Evolutionary conservation across 352 stramenopile genomes (phyloP).

Genomic region (Lagenidium giganteum): DNA sequence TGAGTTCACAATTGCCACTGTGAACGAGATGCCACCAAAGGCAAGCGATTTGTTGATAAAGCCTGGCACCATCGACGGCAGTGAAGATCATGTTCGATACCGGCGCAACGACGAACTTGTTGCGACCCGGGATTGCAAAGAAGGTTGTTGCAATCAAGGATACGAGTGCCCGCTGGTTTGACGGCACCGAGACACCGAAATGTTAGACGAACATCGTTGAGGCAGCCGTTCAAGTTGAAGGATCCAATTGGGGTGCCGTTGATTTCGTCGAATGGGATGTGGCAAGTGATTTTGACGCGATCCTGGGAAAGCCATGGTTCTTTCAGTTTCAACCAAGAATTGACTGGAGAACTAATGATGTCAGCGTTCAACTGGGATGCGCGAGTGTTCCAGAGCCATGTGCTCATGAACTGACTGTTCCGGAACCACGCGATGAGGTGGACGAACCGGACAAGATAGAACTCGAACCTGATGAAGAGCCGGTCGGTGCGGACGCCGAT

Average conservation of each 20-base stretch:
- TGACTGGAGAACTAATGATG: slow-evolving; percentile 13
- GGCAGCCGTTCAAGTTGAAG: neutral
- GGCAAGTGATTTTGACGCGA: slow-evolving; percentile 7
- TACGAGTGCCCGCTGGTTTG: slow-evolving; percentile 1
- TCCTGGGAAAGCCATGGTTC: slow-evolving; percentile 15
- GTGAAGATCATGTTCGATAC: slow-evolving; percentile 6
- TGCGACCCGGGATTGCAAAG: slow-evolving; percentile 3
- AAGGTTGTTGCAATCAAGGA: neutral
- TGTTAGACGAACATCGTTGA: neutral
- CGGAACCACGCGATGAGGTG: neutral
- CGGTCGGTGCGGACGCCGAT: too few species aligned
- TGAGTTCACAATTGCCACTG: too few species aligned
- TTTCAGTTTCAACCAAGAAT: slow-evolving; percentile 8
- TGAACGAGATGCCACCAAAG: too few species aligned
- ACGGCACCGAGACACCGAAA: neutral
- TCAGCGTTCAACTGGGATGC: too few species aligned
- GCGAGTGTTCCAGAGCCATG: too few species aligned
- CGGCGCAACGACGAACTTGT: slow-evolving; percentile 9
- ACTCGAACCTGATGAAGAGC: too few species aligned
- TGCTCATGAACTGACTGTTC: slow-evolving; percentile 6
- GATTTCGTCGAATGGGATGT: slow-evolving; percentile 4
- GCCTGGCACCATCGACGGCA: neutral
- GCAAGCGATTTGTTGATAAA: too few species aligned
- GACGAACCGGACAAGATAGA: too few species aligned
- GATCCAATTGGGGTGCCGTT: neutral